Evolutionary conservation across 2,329 filamentous ascomycete species (phyloP).

Genomic region (Neopestalotiopsis sp.): DNA sequence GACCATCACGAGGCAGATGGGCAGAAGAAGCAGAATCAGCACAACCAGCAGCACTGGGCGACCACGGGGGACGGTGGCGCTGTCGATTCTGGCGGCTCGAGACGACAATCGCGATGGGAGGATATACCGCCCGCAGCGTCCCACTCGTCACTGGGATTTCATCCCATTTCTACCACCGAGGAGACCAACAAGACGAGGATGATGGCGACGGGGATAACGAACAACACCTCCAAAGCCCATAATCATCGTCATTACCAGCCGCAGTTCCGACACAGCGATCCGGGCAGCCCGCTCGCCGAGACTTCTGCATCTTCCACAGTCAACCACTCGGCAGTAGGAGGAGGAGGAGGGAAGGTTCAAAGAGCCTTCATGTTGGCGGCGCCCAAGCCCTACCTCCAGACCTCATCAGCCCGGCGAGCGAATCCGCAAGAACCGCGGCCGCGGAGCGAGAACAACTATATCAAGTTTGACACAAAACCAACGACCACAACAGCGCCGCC

Average conservation of each 20-base stretch:
- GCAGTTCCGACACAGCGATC: conserved; percentile 11
- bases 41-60: neutral
- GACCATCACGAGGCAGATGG: neutral
- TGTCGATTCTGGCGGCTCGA: neutral
- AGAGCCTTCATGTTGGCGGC: neutral
- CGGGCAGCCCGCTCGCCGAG: neutral
- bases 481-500: neutral
- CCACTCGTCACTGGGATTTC: conserved; percentile 7
- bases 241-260: neutral
- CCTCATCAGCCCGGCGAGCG: neutral
- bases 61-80: neutral
- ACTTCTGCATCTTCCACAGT: neutral
- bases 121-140: conserved; percentile 10
- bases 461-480: too few relatives aligned
- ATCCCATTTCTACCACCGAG: neutral
- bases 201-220: neutral
- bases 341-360: neutral
- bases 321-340: neutral
- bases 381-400: conserved; percentile 3
- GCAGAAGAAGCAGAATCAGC: too few relatives aligned
- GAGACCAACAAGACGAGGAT: neutral
- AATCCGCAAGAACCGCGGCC: neutral
- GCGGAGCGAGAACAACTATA: neutral
- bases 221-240: neutral
- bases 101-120: conserved; percentile 10